phyloP scores from a whole-genome alignment of 371 early-diverging fungal genomes.

The Lichtheimia ramosa region DNA sequence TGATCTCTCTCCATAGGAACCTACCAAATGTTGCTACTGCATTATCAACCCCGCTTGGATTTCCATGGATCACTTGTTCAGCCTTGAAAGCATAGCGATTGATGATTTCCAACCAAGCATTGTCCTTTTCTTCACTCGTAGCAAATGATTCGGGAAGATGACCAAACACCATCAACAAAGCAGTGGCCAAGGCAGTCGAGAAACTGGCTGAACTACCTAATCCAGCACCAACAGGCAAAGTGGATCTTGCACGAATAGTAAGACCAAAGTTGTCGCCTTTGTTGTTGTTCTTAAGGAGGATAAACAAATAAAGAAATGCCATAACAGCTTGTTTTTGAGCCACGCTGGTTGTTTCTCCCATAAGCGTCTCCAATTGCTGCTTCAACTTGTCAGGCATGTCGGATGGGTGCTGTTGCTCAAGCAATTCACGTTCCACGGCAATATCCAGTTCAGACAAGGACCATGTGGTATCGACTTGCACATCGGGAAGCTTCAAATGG shows the following conservation, averaged over 20 bases:
- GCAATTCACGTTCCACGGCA: constrained; percentile 14
- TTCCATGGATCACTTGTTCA: constrained; percentile 95
- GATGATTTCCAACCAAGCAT: constrained; percentile 46
- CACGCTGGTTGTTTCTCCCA: constrained; percentile 2
- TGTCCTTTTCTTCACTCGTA: constrained; percentile 1
- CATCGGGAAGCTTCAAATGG: constrained; percentile 54
- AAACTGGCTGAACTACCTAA: constrained; percentile 95
- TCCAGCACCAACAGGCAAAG: constrained; percentile 93
- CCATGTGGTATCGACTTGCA: constrained; percentile 45
- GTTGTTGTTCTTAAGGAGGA: constrained; percentile 17
- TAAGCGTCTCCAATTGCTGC: constrained; percentile 13
- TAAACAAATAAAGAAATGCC: constrained; percentile 47
- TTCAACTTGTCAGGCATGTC: constrained; percentile 34
- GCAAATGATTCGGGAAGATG: constrained; percentile 29
- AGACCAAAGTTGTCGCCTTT: constrained; percentile 39
- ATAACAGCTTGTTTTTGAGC: constrained; percentile 36
- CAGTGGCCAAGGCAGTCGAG: constrained; percentile 78
- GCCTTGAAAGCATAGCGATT: constrained; percentile 88
- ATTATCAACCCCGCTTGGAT: constrained; percentile 95
- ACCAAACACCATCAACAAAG: constrained; percentile 62
- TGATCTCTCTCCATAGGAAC: background rate
- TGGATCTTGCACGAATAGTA: constrained; percentile 68
- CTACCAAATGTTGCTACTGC: constrained; percentile 82
- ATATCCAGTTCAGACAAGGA: constrained; percentile 32
- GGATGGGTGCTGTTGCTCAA: constrained; percentile 31